Evolutionary conservation across 169 alveolate species (phyloP), one percentile per base, ranked within the genome.

Genomic region (Plasmodium blacklocki): DNA sequence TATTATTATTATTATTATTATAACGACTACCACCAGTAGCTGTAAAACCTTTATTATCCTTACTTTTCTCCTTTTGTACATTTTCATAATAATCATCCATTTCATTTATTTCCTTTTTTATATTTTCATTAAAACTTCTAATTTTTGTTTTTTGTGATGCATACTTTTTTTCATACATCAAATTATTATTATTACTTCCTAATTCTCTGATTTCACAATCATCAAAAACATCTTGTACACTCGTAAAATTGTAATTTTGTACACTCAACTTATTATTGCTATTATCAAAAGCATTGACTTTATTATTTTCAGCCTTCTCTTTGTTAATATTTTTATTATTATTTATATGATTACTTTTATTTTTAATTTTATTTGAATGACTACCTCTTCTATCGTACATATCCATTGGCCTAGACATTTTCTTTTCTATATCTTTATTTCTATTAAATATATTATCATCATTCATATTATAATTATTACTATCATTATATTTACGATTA

Each of bases 161-260:
- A 18, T 54, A 49, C 8, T 23, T 47, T 12, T n/a, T 63, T 47
- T 56, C 1, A 8, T 73, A 54, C 8, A 73, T 52, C 39, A 73
- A 32, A 56, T 73, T 56, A 14, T 29, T 47, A 2, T 68, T 56
- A 63, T 23, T 19, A 0, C 19, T 54, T 54, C 62, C 62, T 54
- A 14, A 54, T 54, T 5, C 80, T 39, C 5, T 19, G 7, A 15
- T 15, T 8, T 43, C 29, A 15, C 66, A 14, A 29, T 74, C 88
- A 5, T 59, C 66, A 60, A 74, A 74, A 74, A 74, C 73, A 43
- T 74, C 74, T 12, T 74, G 64, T 8, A 60, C 52, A 50, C 19
- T 43, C 2, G 54, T 59, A 29, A 29, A 2, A 50, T 74, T 15
- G 26, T 56, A 12, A 39, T 26, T 73, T 7, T 56, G 56, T 18